phyloP scores from a whole-genome alignment of 2,329 filamentous ascomycete species.

The Aspergillus texensis region DNA sequence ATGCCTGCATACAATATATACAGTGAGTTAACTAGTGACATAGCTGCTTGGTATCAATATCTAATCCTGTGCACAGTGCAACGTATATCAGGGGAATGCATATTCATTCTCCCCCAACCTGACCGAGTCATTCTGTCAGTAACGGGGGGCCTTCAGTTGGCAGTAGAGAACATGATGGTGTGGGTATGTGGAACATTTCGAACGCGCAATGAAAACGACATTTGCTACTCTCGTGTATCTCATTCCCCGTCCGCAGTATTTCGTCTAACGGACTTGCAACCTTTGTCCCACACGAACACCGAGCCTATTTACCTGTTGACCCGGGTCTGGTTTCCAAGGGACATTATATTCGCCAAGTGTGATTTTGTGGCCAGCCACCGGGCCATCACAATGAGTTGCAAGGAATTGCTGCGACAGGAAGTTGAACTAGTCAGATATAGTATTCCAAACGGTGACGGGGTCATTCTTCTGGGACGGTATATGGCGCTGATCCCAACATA shows the following conservation, averaged over 20 bases:
- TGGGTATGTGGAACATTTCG: background rate
- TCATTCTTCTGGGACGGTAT: too few relatives aligned
- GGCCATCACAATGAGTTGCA: too few relatives aligned
- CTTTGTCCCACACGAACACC: background rate
- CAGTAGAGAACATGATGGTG: background rate
- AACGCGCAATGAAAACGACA: background rate
- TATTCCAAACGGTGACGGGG: too few relatives aligned
- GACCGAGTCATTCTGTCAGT: background rate
- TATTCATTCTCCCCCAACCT: background rate
- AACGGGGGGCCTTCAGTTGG: background rate
- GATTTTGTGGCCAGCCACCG: too few relatives aligned
- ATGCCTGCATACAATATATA: background rate
- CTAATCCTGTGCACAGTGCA: background rate
- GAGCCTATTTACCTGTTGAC: too few relatives aligned
- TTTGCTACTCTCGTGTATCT: background rate
- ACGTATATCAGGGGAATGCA: background rate
- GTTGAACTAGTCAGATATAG: too few relatives aligned
- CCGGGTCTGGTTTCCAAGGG: too few relatives aligned
- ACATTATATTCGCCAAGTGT: too few relatives aligned
- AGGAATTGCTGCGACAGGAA: too few relatives aligned
- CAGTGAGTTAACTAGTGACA: background rate
- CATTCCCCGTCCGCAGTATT: background rate
- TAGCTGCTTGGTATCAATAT: background rate
- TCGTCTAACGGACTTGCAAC: background rate
- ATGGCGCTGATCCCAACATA: too few relatives aligned